Percentiles rank a stretch among this genome's conserved stretches.
phyloP scores from a whole-genome alignment of 73 alveolate species.

The Stentor roeselii region DNA sequence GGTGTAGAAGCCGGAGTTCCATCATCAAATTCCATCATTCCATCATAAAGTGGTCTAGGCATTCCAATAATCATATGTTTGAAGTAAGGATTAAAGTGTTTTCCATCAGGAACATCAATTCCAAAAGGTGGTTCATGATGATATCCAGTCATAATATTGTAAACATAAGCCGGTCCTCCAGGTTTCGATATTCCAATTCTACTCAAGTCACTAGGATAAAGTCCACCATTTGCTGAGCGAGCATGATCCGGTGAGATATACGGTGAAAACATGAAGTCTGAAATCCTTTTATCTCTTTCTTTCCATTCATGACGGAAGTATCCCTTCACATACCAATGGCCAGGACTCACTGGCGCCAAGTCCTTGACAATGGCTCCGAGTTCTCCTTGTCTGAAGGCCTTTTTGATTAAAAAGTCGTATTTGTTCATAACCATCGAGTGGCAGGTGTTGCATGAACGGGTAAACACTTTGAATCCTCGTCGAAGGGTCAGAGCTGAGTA shows the following conservation, averaged over 20 bases:
- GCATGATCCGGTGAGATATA: constrained; percentile 93
- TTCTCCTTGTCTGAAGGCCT: constrained; percentile 88
- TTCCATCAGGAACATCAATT: constrained; percentile 90
- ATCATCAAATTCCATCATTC: constrained; percentile 88
- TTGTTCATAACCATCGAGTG: constrained; percentile 89
- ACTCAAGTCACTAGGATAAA: constrained; percentile 90
- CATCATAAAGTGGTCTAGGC: constrained; percentile 91
- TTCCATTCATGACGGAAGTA: constrained; percentile 93
- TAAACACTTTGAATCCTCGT: constrained; percentile 90
- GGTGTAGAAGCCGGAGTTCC: constrained; percentile 96
- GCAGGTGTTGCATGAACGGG: constrained; percentile 87
- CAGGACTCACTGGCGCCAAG: constrained; percentile 81
- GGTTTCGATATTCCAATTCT: constrained; percentile 77
- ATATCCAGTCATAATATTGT: constrained; percentile 89
- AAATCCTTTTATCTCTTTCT: constrained; percentile 84
- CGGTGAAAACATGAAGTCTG: constrained; percentile 90
- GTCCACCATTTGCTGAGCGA: constrained; percentile 89
- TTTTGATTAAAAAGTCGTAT: constrained; percentile 83
- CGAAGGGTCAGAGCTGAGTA: constrained; percentile 84
- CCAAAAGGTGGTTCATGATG: constrained; percentile 90
- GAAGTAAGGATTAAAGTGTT: constrained; percentile 89
- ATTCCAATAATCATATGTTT: constrained; percentile 93
- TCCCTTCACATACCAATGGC: constrained; percentile 82
- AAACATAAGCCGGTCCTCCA: constrained; percentile 81
- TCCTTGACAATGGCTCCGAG: constrained; percentile 76